Percentiles rank a stretch among this genome's conserved stretches.
These are phyloP conservation scores for Claviceps digitariae DNA, from an alignment of 2,329 filamentous ascomycete genomes.

Conservation along the genomic window DNA sequence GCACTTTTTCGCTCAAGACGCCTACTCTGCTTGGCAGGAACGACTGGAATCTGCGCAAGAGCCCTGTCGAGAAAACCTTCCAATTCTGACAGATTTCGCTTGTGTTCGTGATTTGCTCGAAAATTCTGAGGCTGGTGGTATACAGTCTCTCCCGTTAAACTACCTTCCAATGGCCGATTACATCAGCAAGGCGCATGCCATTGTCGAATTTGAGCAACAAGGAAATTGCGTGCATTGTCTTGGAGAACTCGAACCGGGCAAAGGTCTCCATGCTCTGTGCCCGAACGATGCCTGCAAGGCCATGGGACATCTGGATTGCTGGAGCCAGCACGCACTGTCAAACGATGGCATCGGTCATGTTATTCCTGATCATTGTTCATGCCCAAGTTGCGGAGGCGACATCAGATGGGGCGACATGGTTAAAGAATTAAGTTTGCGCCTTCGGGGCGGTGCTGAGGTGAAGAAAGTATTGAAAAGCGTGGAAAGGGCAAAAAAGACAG, in stretches of 20 bases:
- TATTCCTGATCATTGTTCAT: conserved; percentile 55
- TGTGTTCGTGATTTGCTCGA: conserved; percentile 3
- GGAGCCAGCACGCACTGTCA: conserved; percentile 38
- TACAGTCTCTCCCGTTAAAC: conserved; percentile 40
- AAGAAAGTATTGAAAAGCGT: conserved; percentile 51
- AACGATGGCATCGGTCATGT: conserved; percentile 29
- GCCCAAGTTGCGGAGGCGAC: conserved; percentile 51
- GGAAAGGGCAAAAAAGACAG: conserved; percentile 14
- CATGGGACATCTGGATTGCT: conserved; percentile 47
- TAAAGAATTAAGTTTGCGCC: conserved; percentile 65
- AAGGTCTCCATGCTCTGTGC: conserved; percentile 44
- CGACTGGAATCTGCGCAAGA: conserved; percentile 38
- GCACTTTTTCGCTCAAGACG: conserved; percentile 63
- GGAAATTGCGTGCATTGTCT: conserved; percentile 41
- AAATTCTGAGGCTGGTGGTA: conserved; percentile 25
- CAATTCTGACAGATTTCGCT: conserved; percentile 43
- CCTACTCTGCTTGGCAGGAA: conserved; percentile 53
- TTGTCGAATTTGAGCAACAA: conserved; percentile 42
- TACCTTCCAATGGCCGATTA: conserved; percentile 40
- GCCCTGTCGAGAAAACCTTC: conserved; percentile 32
- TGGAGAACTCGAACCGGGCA: conserved; percentile 27
- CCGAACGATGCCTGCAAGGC: conserved; percentile 38
- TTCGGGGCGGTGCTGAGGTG: conserved; percentile 56
- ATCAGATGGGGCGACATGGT: conserved; percentile 66
- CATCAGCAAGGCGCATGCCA: conserved; percentile 38